phyloP scores from a whole-genome alignment of 805 yeast species.

The Nakazawaea ambrosiae region DNA sequence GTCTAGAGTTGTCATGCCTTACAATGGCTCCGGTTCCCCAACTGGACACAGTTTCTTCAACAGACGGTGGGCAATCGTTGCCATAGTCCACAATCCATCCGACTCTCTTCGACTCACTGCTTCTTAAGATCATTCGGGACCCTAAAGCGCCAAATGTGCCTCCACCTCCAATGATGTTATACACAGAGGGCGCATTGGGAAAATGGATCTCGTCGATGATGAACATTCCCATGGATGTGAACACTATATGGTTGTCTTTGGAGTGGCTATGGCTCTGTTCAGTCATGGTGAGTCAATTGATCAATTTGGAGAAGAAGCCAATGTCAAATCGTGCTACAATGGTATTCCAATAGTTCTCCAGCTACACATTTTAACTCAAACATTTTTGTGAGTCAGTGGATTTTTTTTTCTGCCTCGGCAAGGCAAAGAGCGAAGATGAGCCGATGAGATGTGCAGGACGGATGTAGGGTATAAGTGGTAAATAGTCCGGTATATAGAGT shows the following conservation, averaged over 20 bases:
- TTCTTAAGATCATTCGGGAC: slow-evolving; percentile 47
- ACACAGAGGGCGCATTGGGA: slow-evolving; percentile 28
- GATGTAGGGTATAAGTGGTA: too few species aligned
- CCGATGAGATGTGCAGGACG: too few species aligned
- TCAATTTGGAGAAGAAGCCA: too few species aligned
- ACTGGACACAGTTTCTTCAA: slow-evolving; percentile 35
- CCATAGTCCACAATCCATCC: slow-evolving; percentile 79
- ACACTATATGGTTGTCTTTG: slow-evolving; percentile 21
- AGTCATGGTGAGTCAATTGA: too few species aligned
- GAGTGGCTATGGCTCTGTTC: too few species aligned
- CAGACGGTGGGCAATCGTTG: slow-evolving; percentile 55
- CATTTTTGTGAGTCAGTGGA: too few species aligned
- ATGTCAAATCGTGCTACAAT: too few species aligned
- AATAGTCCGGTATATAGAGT: too few species aligned
- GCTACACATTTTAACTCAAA: too few species aligned
- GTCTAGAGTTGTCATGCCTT: slow-evolving; percentile 42
- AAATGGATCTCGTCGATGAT: slow-evolving; percentile 81
- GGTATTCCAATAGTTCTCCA: too few species aligned
- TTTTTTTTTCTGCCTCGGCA: too few species aligned
- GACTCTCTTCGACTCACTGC: slow-evolving; percentile 27
- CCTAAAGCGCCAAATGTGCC: slow-evolving; percentile 80
- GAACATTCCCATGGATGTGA: slow-evolving; percentile 80
- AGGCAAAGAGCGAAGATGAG: too few species aligned
- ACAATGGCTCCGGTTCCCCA: slow-evolving; percentile 62
- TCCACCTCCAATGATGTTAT: slow-evolving; percentile 79